These are phyloP conservation scores for Picea glauca DNA, from an alignment of 75 land plant species.

Conservation along the genomic window DNA sequence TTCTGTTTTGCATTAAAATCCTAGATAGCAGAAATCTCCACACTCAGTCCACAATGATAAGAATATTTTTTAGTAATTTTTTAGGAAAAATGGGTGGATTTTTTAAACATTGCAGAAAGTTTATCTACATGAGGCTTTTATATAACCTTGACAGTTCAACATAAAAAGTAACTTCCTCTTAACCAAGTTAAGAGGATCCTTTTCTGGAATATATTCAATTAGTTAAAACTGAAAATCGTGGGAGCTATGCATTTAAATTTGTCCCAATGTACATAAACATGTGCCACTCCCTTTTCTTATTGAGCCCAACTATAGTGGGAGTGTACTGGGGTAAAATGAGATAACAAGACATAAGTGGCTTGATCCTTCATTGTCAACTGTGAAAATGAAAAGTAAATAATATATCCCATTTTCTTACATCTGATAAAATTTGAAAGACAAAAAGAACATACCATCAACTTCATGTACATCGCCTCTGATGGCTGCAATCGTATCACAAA, in stretches of 20 bases:
- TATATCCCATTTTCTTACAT: background rate
- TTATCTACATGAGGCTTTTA: background rate
- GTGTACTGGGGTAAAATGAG: background rate
- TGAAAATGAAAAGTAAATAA: background rate
- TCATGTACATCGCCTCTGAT: slow-evolving; percentile 98
- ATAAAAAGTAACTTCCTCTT: background rate
- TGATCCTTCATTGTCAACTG: background rate
- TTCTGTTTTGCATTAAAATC: too few species aligned
- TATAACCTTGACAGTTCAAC: background rate
- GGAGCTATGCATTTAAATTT: background rate
- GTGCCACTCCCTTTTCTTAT: background rate
- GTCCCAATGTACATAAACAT: background rate
- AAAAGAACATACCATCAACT: slow-evolving; percentile 66
- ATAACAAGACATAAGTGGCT: background rate
- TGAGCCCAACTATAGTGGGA: background rate
- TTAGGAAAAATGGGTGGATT: background rate
- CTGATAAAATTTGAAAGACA: background rate
- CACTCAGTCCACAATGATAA: background rate
- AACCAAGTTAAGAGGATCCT: background rate
- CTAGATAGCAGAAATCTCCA: too few species aligned
- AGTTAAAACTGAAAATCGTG: background rate
- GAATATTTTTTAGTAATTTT: background rate
- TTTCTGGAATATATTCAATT: background rate
- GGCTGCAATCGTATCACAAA: slow-evolving; percentile 97
- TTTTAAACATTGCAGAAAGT: background rate